A percentile compares a stretch with the other conserved stretches of the same genome.
Evolutionary conservation across 148 eudicot genomes (phyloP).

Genomic region (Pouteria glomerata): DNA sequence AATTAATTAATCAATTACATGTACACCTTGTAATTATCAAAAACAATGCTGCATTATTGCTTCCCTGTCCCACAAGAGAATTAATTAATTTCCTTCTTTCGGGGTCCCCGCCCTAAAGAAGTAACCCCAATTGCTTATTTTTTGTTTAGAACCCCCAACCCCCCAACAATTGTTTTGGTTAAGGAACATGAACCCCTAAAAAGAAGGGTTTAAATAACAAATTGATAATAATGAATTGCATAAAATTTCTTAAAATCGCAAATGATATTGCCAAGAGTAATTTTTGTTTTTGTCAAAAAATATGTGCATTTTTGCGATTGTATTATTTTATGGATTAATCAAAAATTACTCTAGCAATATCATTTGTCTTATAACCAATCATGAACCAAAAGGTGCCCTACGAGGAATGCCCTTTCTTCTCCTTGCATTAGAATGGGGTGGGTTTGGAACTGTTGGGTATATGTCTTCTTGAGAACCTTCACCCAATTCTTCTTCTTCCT

Average conservation of each 20-base stretch:
- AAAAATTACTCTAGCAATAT: no score
- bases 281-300: no score
- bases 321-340: no score
- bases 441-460: slow-evolving; percentile 59
- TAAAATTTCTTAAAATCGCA: no score
- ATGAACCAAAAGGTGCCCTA: slow-evolving; percentile 79
- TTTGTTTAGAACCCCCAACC: slow-evolving; percentile 7
- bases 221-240: slow-evolving; percentile 27
- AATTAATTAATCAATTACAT: slow-evolving; percentile 29
- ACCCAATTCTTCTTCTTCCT: slow-evolving; percentile 40
- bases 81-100: slow-evolving; percentile 15
- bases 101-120: slow-evolving; percentile 14
- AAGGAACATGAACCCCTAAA: slow-evolving; percentile 2
- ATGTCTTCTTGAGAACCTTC: slow-evolving; percentile 51
- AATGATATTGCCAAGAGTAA: no score
- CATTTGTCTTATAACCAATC: no score
- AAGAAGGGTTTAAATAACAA: slow-evolving; percentile 17
- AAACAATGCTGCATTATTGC: slow-evolving; percentile 46
- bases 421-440: slow-evolving; percentile 57
- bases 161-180: slow-evolving; percentile 4
- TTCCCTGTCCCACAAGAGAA: slow-evolving; percentile 1
- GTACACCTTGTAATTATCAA: slow-evolving; percentile 40
- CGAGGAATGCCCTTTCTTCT: slow-evolving; percentile 96
- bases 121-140: slow-evolving; percentile 8
- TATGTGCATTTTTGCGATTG: not conserved